Conservation (phyloP, 2,329 filamentous ascomycete genomes). For the Curvularia sp. region DNA sequence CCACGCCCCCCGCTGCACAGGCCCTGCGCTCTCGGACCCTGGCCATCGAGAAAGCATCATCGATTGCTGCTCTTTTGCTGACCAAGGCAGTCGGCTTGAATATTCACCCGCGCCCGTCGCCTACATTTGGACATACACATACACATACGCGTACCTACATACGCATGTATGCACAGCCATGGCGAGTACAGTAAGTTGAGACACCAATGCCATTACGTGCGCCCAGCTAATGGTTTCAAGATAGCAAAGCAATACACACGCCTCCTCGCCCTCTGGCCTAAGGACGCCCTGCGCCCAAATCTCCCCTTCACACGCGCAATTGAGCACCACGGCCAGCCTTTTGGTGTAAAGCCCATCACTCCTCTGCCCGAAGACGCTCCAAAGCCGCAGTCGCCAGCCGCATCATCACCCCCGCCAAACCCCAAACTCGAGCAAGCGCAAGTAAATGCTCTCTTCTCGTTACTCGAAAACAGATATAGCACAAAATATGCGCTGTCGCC, state of each 20-base stretch:
- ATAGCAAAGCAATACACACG: conserved; percentile 59
- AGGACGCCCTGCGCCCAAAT: conserved; percentile 58
- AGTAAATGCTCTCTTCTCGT: conserved; percentile 65
- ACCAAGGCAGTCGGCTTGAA: neutral
- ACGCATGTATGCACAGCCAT: conserved; percentile 18
- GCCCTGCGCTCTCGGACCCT: conserved; percentile 1
- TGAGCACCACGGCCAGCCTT: conserved; percentile 48
- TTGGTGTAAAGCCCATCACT: conserved; percentile 38
- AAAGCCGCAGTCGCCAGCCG: conserved; percentile 17
- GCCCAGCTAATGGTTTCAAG: conserved; percentile 14
- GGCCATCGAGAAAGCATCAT: conserved; percentile 18
- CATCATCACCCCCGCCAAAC: conserved; percentile 21
- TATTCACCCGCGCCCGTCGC: neutral
- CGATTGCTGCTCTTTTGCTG: conserved; percentile 11
- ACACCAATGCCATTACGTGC: neutral
- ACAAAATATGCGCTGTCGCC: conserved; percentile 48
- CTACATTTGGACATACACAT: neutral
- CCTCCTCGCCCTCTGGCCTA: conserved; percentile 58
- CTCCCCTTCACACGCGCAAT: conserved; percentile 56
- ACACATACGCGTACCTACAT: neutral
- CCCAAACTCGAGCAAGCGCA: conserved; percentile 52
- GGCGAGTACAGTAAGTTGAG: conserved; percentile 24
- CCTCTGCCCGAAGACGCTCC: conserved; percentile 21
- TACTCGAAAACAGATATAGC: conserved; percentile 66
- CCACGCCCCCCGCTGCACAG: conserved; percentile 13